Conservation (phyloP, 2,329 filamentous ascomycete species). For the Paraphoma chrysanthemicola region DNA sequence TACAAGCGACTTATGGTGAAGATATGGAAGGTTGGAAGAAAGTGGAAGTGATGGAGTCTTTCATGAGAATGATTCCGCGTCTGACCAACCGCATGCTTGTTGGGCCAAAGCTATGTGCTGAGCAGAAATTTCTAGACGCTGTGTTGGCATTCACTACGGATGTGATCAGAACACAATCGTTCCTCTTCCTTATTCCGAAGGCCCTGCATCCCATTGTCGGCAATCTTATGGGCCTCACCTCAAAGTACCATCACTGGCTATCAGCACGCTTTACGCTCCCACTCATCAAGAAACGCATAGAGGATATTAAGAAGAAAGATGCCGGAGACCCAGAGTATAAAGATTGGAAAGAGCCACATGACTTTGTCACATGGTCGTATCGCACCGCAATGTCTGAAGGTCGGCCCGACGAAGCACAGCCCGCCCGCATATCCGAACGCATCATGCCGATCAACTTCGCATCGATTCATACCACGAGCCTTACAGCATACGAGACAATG, state of each 20-base stretch:
- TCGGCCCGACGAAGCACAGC: constrained; percentile 53
- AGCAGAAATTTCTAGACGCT: constrained; percentile 55
- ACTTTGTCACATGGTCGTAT: constrained; percentile 66
- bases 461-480: constrained; percentile 64
- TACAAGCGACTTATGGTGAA: constrained; percentile 46
- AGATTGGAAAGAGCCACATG: constrained; percentile 57
- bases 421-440: constrained; percentile 58
- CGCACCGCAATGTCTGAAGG: constrained; percentile 58
- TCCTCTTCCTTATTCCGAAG: constrained; percentile 57
- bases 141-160: constrained; percentile 60
- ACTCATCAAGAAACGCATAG: constrained; percentile 58
- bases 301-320: constrained; percentile 53
- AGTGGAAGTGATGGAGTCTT: constrained; percentile 44
- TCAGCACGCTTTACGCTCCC: constrained; percentile 55
- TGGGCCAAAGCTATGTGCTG: constrained; percentile 53
- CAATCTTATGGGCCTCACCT: constrained; percentile 53
- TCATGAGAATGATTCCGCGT: constrained; percentile 49
- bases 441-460: constrained; percentile 65
- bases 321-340: constrained; percentile 52
- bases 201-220: constrained; percentile 60
- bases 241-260: constrained; percentile 57
- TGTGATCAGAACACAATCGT: constrained; percentile 44
- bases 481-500: constrained; percentile 57
- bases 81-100: constrained; percentile 56
- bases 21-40: constrained; percentile 48